Percentiles rank a stretch among this genome's conserved stretches.
These are phyloP conservation scores for Ophiocordyceps camponoti-saundersi DNA, from an alignment of 2,329 filamentous ascomycete genomes.

Conservation along the genomic window DNA sequence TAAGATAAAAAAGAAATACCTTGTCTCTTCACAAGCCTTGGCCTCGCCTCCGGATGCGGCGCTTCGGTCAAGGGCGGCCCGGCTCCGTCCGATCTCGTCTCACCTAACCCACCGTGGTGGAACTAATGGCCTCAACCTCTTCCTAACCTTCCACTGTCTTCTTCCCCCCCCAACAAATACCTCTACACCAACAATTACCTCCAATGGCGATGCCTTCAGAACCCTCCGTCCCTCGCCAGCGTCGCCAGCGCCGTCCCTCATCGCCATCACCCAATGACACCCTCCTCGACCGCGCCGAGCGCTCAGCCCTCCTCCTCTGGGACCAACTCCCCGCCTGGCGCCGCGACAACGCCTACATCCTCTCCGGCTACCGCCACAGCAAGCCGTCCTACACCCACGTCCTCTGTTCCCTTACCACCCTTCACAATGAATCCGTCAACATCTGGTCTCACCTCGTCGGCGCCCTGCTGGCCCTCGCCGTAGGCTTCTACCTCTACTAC, in stretches of 20 bases:
- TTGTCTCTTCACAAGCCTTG: background rate
- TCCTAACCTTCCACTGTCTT: background rate
- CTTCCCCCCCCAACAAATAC: background rate
- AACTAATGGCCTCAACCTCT: background rate
- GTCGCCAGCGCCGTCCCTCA: background rate
- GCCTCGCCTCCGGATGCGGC: background rate
- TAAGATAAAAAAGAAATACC: no score
- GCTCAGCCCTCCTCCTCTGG: slow-evolving; percentile 32
- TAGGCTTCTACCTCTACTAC: slow-evolving; percentile 34
- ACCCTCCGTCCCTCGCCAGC: background rate
- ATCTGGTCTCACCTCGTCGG: slow-evolving; percentile 51
- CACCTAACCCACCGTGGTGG: background rate
- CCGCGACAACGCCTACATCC: slow-evolving; percentile 41
- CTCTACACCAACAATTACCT: background rate
- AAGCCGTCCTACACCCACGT: slow-evolving; percentile 29
- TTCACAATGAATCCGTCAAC: slow-evolving; percentile 47
- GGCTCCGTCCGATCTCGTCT: background rate
- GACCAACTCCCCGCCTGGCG: slow-evolving; percentile 42
- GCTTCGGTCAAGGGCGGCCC: background rate
- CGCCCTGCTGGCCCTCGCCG: slow-evolving; percentile 36
- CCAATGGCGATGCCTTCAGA: background rate
- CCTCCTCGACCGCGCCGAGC: slow-evolving; percentile 16
- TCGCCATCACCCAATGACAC: slow-evolving; percentile 12
- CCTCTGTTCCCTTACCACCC: slow-evolving; percentile 28
- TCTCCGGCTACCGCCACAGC: slow-evolving; percentile 33